These are phyloP conservation scores for Irpex rosettiformis DNA, from an alignment of 1,284 basidiomycete species.

Conservation along the genomic window DNA sequence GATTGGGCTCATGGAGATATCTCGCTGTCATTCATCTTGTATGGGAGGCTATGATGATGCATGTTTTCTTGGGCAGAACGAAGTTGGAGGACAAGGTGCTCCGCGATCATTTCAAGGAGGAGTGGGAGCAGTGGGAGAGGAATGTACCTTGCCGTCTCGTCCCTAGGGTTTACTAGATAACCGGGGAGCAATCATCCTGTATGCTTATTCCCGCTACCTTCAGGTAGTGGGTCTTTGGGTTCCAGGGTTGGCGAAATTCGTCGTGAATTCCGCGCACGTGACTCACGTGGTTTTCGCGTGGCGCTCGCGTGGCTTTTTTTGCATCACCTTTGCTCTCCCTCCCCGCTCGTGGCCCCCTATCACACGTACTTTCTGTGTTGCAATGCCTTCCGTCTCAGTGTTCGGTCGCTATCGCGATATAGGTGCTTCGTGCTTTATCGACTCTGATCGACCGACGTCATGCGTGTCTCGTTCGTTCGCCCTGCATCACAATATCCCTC, in stretches of 20 bases:
- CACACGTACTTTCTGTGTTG: too few species aligned
- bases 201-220: constrained; percentile 1
- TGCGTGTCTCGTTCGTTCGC: neutral
- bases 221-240: neutral
- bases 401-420: too few species aligned
- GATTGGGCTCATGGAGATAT: neutral
- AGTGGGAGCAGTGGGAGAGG: constrained; percentile 8
- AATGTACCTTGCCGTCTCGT: constrained; percentile 3
- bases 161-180: constrained; percentile 9
- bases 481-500: neutral
- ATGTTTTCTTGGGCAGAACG: neutral
- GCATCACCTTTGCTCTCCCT: too few species aligned
- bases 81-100: constrained; percentile 7
- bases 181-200: too few species aligned
- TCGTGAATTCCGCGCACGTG: neutral
- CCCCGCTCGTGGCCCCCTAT: too few species aligned
- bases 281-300: neutral
- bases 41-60: neutral
- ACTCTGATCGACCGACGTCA: too few species aligned
- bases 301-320: too few species aligned
- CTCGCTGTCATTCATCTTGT: neutral
- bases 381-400: too few species aligned
- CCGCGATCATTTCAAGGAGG: constrained; percentile 7
- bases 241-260: neutral
- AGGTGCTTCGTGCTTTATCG: too few species aligned